Evolutionary conservation across 768 basidiomycete species (phyloP), one percentile per base, ranked within the genome.

Genomic region (Psilocybe tampanensis): DNA sequence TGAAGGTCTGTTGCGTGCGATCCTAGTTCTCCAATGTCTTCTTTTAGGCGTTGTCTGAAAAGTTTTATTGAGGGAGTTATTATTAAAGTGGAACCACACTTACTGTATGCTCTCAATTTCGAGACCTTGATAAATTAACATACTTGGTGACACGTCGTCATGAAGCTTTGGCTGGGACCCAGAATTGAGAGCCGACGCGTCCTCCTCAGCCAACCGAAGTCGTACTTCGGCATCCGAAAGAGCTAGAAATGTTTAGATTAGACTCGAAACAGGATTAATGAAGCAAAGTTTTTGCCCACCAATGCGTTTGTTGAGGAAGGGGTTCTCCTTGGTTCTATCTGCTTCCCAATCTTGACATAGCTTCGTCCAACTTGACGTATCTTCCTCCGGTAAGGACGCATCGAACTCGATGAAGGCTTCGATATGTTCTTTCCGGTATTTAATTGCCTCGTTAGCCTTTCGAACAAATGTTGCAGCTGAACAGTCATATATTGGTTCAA

Each of bases 91-190:
- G 53, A 22, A 55, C 19, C 44, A 21, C 49, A 68, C 71, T 33
- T 52, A 75, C 73, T 75, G 72, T 26, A 57, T 59, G 12, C 70
- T 70, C 52, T 77, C 72, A 15, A 76, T 26, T 24, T 74, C 69
- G 0, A 75, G 45, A 8, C 68, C 73, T 26, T 60, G 62, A 0
- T 59, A 60, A 24, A 75, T 62, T 17, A 76, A 59, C 15, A 63
- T 44, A n/a, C 63, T 65, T 4, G 70, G 67, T 0, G 64, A 43
- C 0, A 64, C 47, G n/a, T 64, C 55, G 15, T 49, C 42, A 36
- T 66, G 66, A 7, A 69, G 15, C 23, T 50, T 11, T 0, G 2
- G 29, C 24, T 18, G 33, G 2, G 48, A 49, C 7, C 39, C 60
- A 9, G 18, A 36, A 13, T 43, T 23, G 3, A 66, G 12, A 1